phyloP scores from a whole-genome alignment of 345 rosid species.

The Trapa incisa region DNA sequence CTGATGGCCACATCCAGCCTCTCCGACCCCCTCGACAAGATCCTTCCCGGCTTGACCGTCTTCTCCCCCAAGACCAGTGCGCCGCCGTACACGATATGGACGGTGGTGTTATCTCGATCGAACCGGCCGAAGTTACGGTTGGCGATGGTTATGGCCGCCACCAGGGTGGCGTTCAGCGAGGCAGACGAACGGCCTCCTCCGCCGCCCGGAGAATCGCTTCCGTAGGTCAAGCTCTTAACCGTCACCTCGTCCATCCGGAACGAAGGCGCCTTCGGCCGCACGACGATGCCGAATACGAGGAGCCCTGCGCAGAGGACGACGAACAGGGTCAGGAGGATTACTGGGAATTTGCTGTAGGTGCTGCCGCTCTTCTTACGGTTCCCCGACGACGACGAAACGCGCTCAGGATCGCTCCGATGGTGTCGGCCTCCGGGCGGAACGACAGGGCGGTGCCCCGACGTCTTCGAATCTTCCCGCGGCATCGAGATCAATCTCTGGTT shows the following conservation, averaged over 20 bases:
- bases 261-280: slow-evolving; percentile 12
- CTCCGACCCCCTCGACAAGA: background rate
- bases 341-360: slow-evolving; percentile 7
- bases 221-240: slow-evolving; percentile 4
- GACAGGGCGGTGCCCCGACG: background rate
- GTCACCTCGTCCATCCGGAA: slow-evolving; percentile 4
- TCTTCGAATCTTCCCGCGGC: background rate
- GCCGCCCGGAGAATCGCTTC: background rate
- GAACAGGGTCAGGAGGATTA: slow-evolving; percentile 2
- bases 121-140: slow-evolving; percentile 18
- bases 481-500: background rate
- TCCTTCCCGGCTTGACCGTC: background rate
- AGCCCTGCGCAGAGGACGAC: slow-evolving; percentile 6
- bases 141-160: background rate
- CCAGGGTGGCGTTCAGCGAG: slow-evolving; percentile 4
- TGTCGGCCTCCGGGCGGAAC: background rate
- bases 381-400: background rate
- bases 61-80: background rate
- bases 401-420: background rate
- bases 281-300: slow-evolving; percentile 11
- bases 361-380: background rate
- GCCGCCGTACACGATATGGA: slow-evolving; percentile 6
- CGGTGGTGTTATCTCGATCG: slow-evolving; percentile 6
- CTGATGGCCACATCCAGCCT: background rate
- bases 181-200: background rate